Base-by-base conservation (phyloP, 495 filamentous ascomycete species). In the Barbatosphaeria neglecta region DNA sequence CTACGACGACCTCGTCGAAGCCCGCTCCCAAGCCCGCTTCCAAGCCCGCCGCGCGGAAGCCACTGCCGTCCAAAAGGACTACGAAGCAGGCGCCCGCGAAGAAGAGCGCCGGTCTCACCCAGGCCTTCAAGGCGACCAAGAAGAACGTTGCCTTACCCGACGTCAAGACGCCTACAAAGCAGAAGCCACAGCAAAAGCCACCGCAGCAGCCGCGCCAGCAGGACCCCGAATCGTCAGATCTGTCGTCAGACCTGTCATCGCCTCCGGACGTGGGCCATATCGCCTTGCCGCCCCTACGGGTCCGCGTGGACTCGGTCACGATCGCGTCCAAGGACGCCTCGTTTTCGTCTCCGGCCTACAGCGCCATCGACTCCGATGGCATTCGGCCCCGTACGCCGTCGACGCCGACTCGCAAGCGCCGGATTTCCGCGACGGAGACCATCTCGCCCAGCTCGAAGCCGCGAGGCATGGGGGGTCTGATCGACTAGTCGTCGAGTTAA, bases 381-480 rank as follows among this genome's bases (percentile, higher is more conserved):
- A 16, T 15, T 17, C n/a, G 22, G 8, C 47, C 47, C 3, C 31
- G 16, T 15, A 38, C 25, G 9, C 24, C 23, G 37, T 46, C 49
- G 7, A 53, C 45, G 22, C 41, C 50, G 9, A 43, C 47, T 17
- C 27, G 28, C 7, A 25, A 48, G 6, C 48, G 44, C 5, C 38
- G 37, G 7, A 16, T 46, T 41, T 17, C 33, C 46, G 24, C 56
- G 13, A 23, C 37, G 6, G 54, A 55, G n/a, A 70, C 69, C 0
- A 65, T 71, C 35, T 71, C 69, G 6, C 67, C 69, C 3, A 56
- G 45, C 16, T 68, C 67, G 11, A 66, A 66, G 37, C 69, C 69
- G 6, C 58, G 56, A 17, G 56, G 61, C 22, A 65, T 71, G 55
- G 58, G 53, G n/a, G 56, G 61, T 39, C 50, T 72, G 17, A 67